A percentile compares a stretch with the other conserved stretches of the same genome.
Evolutionary conservation across 169 alveolate genomes (phyloP).

Genomic region (Theileria parva): DNA sequence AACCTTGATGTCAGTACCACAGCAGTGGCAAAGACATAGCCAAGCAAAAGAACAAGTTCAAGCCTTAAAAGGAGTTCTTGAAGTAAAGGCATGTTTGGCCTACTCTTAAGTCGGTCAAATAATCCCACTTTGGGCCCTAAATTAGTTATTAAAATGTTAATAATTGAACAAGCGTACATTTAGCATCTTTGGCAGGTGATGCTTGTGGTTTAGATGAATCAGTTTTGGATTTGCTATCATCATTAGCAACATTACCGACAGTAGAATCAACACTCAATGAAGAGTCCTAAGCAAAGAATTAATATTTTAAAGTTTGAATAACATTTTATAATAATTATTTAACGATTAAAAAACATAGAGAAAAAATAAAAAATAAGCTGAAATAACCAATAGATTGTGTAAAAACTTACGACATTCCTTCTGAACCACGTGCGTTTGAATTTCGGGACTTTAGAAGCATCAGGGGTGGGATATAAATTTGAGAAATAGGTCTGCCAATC

Average conservation of each 20-base stretch:
- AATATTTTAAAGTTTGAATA: background rate
- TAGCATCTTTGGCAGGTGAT: background rate
- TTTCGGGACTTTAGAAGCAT: conserved; percentile 40
- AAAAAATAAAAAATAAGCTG: no score
- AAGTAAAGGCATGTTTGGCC: conserved; percentile 8
- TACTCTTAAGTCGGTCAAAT: background rate
- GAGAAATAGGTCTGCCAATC: conserved; percentile 50
- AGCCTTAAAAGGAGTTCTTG: conserved; percentile 15
- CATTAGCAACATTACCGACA: conserved; percentile 34
- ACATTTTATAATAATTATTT: no score
- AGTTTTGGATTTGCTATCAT: background rate
- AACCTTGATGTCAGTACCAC: background rate
- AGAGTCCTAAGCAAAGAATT: conserved; percentile 24
- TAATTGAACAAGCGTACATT: background rate
- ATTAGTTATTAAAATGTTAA: background rate
- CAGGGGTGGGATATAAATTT: conserved; percentile 64
- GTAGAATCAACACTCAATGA: conserved; percentile 20
- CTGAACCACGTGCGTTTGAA: conserved; percentile 64
- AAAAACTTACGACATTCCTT: conserved; percentile 42
- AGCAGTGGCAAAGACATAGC: background rate
- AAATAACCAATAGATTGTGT: background rate
- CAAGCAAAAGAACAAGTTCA: conserved; percentile 12
- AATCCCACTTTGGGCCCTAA: background rate
- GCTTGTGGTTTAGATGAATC: background rate
- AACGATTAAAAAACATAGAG: no score